Evolutionary conservation across 2,329 filamentous ascomycete genomes (phyloP).

Genomic region (Lachnellula suecica): DNA sequence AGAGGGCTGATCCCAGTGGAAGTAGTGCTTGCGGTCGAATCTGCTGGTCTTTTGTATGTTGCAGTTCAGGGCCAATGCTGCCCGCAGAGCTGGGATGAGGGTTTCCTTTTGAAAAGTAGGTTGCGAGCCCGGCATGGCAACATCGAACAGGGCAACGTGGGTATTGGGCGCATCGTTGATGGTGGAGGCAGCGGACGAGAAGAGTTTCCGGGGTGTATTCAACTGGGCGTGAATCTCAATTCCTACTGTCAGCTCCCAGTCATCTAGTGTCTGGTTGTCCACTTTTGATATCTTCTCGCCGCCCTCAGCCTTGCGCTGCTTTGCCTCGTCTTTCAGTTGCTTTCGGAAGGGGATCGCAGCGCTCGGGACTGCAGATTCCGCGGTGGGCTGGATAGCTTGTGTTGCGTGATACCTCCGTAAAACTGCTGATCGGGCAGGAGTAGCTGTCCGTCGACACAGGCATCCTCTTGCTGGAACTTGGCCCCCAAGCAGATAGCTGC

Average conservation of each 20-base stretch:
- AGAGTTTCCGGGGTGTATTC: conserved; percentile 85
- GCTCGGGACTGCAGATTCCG: conserved; percentile 8
- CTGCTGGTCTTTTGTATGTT: conserved; percentile 72
- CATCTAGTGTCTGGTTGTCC: conserved; percentile 43
- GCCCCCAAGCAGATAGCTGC: conserved; percentile 32
- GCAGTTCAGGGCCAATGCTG: conserved; percentile 82
- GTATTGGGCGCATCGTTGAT: conserved; percentile 73
- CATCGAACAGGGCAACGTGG: conserved; percentile 86
- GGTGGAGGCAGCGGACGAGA: conserved; percentile 69
- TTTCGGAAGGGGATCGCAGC: conserved; percentile 60
- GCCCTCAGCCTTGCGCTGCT: conserved; percentile 42
- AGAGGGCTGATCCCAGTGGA: conserved; percentile 95
- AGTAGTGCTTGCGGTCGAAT: conserved; percentile 98
- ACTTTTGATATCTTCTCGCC: conserved; percentile 30
- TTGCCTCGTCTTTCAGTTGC: conserved; percentile 67
- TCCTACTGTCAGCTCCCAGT: conserved; percentile 93
- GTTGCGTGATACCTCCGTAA: conserved; percentile 13
- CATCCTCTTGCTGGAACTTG: conserved; percentile 26
- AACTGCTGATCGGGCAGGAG: background rate
- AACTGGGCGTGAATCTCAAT: conserved; percentile 97
- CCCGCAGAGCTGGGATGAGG: conserved; percentile 84
- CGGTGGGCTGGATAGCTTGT: conserved; percentile 13
- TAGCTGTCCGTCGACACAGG: conserved; percentile 19
- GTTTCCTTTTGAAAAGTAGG: conserved; percentile 82
- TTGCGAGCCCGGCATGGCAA: conserved; percentile 85